phyloP scores from a whole-genome alignment of 1,284 basidiomycete genomes.

The Phenoliferia sp. region DNA sequence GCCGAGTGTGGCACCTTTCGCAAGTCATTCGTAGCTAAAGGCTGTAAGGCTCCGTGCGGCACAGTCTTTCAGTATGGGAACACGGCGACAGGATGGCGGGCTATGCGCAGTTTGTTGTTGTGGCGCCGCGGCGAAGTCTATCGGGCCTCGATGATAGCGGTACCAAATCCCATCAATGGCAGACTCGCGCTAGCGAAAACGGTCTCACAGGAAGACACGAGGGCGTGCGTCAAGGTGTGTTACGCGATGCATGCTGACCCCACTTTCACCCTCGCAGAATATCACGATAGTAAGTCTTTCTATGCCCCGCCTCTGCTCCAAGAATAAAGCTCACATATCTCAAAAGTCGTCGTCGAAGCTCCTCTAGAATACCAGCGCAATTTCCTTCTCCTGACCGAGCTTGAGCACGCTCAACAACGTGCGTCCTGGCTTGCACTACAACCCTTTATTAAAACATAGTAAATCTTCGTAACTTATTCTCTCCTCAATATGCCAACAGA shows the following conservation, averaged over 20 bases:
- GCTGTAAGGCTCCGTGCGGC: not conserved
- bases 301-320: not conserved
- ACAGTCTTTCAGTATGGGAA: no score
- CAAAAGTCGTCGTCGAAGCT: conserved; percentile 27
- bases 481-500: not conserved
- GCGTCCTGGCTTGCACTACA: not conserved
- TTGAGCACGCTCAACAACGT: conserved; percentile 28
- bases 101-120: no score
- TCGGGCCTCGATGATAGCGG: no score
- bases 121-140: no score
- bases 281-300: conserved; percentile 32
- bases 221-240: conserved; percentile 3
- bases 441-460: not conserved
- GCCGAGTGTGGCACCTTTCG: no score
- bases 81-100: no score
- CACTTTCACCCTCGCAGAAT: conserved; percentile 17
- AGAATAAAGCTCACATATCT: not conserved
- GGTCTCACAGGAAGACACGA: not conserved
- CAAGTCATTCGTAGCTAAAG: not conserved
- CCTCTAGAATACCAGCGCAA: conserved; percentile 32
- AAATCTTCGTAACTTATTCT: not conserved
- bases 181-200: not conserved
- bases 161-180: no score
- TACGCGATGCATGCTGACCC: not conserved
- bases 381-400: conserved; percentile 28